These are phyloP conservation scores for Mediolabrus comicus DNA, from an alignment of 108 stramenopile genomes.

Conservation along the genomic window DNA sequence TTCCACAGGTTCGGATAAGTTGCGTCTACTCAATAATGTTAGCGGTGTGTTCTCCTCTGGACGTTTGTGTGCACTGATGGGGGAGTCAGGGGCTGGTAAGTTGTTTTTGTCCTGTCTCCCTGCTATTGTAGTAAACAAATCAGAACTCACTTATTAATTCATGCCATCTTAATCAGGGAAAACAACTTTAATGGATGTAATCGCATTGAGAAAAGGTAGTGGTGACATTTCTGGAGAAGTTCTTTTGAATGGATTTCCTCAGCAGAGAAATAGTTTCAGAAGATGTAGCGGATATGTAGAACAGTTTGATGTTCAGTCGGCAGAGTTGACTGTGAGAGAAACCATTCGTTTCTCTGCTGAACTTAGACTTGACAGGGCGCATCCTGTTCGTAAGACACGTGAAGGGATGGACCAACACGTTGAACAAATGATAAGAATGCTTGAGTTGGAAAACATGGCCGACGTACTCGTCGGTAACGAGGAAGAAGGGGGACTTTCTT, in stretches of 20 bases:
- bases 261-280: constrained; percentile 36
- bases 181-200: constrained; percentile 47
- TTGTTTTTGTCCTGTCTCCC: not conserved
- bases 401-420: constrained; percentile 47
- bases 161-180: not conserved
- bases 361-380: constrained; percentile 52
- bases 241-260: constrained; percentile 44
- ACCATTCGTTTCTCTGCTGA: constrained; percentile 65
- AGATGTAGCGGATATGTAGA: constrained; percentile 73
- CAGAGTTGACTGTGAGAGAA: constrained; percentile 67
- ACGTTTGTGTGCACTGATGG: constrained; percentile 32
- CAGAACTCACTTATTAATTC: too few species aligned
- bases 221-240: constrained; percentile 56
- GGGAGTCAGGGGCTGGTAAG: not conserved
- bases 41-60: constrained; percentile 34
- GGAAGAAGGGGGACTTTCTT: constrained; percentile 59
- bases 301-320: constrained; percentile 76
- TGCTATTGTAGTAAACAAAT: too few species aligned
- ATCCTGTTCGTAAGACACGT: constrained; percentile 14
- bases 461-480: constrained; percentile 54
- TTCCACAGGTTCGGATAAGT: constrained; percentile 16
- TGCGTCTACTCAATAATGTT: constrained; percentile 34
- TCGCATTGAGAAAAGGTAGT: constrained; percentile 38
- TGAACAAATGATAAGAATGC: constrained; percentile 50
- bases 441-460: constrained; percentile 61